Evolutionary conservation across 73 alveolate species (phyloP).

Genomic region (Blepharisma japonicum): DNA sequence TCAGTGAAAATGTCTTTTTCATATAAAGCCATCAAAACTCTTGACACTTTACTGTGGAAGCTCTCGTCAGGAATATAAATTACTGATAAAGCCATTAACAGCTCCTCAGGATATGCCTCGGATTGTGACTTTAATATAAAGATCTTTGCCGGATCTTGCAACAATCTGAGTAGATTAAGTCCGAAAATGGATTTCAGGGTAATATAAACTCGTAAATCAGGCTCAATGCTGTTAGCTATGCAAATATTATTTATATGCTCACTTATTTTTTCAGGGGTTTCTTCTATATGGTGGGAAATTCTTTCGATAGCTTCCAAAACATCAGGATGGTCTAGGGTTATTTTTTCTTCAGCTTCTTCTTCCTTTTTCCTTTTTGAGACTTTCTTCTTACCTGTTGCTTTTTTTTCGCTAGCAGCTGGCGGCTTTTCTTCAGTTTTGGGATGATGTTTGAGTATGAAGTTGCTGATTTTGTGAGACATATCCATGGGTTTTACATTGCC

Average conservation of each 20-base stretch:
- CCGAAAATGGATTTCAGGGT: conserved; percentile 46
- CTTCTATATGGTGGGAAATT: conserved; percentile 37
- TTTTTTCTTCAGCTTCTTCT: neutral
- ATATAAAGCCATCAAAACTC: conserved; percentile 45
- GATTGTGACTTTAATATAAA: conserved; percentile 29
- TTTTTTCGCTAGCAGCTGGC: conserved; percentile 48
- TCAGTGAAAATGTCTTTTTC: conserved; percentile 53
- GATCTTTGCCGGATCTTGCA: conserved; percentile 31
- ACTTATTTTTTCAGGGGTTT: neutral
- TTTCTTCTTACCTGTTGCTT: conserved; percentile 32
- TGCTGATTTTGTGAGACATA: conserved; percentile 62
- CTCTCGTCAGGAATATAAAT: conserved; percentile 42
- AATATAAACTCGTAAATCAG: conserved; percentile 46
- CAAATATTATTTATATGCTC: conserved; percentile 32
- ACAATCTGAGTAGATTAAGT: conserved; percentile 34
- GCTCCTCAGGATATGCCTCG: conserved; percentile 35
- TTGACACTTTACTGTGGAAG: conserved; percentile 26
- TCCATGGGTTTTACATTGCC: conserved; percentile 70
- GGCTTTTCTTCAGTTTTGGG: conserved; percentile 33
- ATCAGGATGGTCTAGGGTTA: conserved; percentile 10
- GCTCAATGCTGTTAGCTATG: conserved; percentile 38
- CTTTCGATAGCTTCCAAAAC: conserved; percentile 36
- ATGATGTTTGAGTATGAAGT: conserved; percentile 60
- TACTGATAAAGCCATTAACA: conserved; percentile 39
- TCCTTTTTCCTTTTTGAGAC: conserved; percentile 4